A percentile compares a stretch with the other conserved stretches of the same genome.
Evolutionary conservation across 768 basidiomycete genomes (phyloP).

Genomic region (Rhodotorula kratochvilovae): DNA sequence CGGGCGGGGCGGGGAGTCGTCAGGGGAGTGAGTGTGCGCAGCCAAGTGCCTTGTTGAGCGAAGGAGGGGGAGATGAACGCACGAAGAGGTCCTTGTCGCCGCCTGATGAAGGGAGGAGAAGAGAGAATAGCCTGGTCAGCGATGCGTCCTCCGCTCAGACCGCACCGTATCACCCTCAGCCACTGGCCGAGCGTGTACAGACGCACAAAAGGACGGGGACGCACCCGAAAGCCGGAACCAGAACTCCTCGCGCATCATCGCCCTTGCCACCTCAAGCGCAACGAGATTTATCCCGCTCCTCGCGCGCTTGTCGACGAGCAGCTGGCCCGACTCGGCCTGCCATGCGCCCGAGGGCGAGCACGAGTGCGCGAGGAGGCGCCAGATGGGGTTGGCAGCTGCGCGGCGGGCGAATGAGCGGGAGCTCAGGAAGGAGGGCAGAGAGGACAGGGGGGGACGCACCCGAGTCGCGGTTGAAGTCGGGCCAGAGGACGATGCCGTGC

Average conservation of each 20-base stretch:
- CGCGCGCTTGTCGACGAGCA: slow-evolving; percentile 51
- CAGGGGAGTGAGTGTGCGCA: no score
- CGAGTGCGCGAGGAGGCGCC: slow-evolving; percentile 48
- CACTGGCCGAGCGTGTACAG: no score
- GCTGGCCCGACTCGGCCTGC: slow-evolving; percentile 49
- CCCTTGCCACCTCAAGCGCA: slow-evolving; percentile 48
- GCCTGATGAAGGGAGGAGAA: no score
- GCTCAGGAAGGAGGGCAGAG: background rate
- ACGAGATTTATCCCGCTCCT: slow-evolving; percentile 50
- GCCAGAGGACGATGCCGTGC: slow-evolving; percentile 51
- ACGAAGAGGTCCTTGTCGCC: no score
- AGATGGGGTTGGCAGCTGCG: slow-evolving; percentile 51
- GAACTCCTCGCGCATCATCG: slow-evolving; percentile 50
- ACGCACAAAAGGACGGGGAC: slow-evolving; percentile 49
- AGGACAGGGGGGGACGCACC: slow-evolving; percentile 19
- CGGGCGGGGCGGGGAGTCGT: no score
- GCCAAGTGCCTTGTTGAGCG: no score
- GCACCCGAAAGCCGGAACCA: slow-evolving; percentile 51
- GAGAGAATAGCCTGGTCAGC: no score
- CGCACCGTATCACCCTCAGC: no score
- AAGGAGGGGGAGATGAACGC: no score
- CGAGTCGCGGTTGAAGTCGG: slow-evolving; percentile 51
- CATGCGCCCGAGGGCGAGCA: slow-evolving; percentile 43
- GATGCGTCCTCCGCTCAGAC: no score
- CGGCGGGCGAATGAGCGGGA: background rate